phyloP scores from a whole-genome alignment of 1,284 basidiomycete species.

The Spongiforma sp. region DNA sequence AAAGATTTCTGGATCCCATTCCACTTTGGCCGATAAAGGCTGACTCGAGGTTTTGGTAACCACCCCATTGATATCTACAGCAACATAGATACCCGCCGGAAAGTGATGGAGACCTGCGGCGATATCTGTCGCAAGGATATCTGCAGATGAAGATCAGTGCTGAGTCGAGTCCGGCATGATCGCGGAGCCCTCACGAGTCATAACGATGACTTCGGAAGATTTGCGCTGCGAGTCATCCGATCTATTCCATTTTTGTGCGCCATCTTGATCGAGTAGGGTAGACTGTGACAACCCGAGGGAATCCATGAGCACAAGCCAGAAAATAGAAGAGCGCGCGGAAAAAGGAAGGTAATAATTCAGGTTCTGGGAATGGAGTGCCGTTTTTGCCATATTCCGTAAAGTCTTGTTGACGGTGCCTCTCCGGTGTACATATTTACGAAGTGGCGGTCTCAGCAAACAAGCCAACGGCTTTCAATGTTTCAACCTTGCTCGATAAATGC shows the following conservation, averaged over 20 bases:
- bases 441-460: too few species aligned
- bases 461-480: conserved; percentile 5
- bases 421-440: conserved; percentile 16
- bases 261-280: background rate
- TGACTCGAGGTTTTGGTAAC: conserved; percentile 1
- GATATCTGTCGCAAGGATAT: conserved; percentile 1
- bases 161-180: background rate
- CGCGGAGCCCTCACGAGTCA: background rate
- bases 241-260: background rate
- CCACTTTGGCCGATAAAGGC: background rate
- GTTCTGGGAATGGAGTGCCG: background rate
- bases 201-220: background rate
- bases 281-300: too few species aligned
- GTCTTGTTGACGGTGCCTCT: conserved; percentile 10
- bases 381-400: conserved; percentile 3
- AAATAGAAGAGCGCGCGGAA: background rate
- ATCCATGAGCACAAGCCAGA: background rate
- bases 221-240: background rate
- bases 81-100: background rate
- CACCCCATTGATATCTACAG: background rate
- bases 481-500: conserved; percentile 19
- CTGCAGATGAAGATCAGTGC: background rate
- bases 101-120: background rate
- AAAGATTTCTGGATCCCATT: background rate
- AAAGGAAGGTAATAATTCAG: background rate